Conservation (phyloP, 306 rosid species). For the Glycyrrhiza uralensis region DNA sequence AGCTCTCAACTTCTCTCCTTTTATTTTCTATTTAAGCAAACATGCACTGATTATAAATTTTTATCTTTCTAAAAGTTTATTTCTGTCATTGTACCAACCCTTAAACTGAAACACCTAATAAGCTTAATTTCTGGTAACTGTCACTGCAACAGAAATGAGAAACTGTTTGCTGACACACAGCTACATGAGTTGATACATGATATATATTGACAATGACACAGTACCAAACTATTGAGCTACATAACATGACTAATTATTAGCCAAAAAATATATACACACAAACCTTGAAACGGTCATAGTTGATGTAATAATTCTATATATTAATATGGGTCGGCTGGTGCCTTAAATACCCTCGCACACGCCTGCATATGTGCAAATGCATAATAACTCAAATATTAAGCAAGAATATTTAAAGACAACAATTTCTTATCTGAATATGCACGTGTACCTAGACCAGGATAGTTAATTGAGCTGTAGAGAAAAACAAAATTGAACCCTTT, state of each 20-base stretch:
- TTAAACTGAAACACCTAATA: neutral
- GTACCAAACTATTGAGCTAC: neutral
- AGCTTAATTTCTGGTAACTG: constrained; percentile 7
- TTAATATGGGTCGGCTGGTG: neutral
- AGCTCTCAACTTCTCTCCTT: too few relatives aligned
- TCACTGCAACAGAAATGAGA: constrained; percentile 1
- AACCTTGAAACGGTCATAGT: neutral
- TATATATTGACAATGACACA: neutral
- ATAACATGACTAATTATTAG: neutral
- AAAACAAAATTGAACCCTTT: neutral
- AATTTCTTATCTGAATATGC: too few relatives aligned
- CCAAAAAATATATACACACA: neutral
- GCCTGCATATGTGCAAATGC: neutral
- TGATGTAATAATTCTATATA: too few relatives aligned
- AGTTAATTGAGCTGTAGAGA: too few relatives aligned
- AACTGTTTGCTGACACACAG: constrained; percentile 13
- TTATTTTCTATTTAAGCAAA: too few relatives aligned
- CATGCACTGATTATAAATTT: too few relatives aligned
- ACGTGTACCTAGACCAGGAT: neutral
- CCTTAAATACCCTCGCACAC: neutral
- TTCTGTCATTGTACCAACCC: neutral
- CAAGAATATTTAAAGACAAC: too few relatives aligned
- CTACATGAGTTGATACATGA: constrained; percentile 5
- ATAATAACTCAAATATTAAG: too few relatives aligned
- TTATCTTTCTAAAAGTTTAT: neutral